Evolutionary conservation across 2,329 filamentous ascomycete genomes (phyloP), one percentile per base, ranked within the genome.

Genomic region (Monosporascus sp.): DNA sequence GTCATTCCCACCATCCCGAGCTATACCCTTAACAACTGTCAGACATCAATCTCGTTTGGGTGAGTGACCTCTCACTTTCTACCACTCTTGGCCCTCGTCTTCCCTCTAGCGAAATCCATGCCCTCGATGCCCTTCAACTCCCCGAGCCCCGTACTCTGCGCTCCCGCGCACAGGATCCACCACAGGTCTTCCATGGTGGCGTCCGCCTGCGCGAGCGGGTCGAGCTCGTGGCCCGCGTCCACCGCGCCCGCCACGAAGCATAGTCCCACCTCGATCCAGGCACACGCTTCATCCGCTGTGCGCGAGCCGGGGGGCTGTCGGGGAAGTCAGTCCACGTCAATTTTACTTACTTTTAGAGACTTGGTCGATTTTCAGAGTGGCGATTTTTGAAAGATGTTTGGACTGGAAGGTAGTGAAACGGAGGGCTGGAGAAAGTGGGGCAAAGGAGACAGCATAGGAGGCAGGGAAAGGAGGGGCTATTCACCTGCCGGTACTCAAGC

Each of bases 401-500:
- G 20, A 18, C 43, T 26, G 8, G 24, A 17, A 1, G 5, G 20
- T 26, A 28, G 26, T 26, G 20, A 44, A 15, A 26, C 3, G 43
- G 24, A 3, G 24, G 15, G 17, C 43, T 28, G 18, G 17, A 6
- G 20, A 43, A 43, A 20, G 18, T 14, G 9, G 11, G 40, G 3
- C 22, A 24, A 24, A 43, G 22, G 2, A 43, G 18, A 14, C 11
- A 24, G 14, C 2, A 20, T 14, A 24, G 18, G 11, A 43, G 11
- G 7, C 18, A 24, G 18, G 9, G 24, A 31, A 11, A 31, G 5
- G 6, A 20, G 22, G 6, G n/a, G 17, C 4, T 20, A 46, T 17
- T n/a, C 43, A 46, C 43, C 43, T 46, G 43, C n/a, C 71, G 66
- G 48, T 68, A 74, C 59, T 73, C 71, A 22, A 74, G 58, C 7